Evolutionary conservation across 2,329 filamentous ascomycete species (phyloP), one percentile per base, ranked within the genome.

Genomic region (Colletotrichum musicola): DNA sequence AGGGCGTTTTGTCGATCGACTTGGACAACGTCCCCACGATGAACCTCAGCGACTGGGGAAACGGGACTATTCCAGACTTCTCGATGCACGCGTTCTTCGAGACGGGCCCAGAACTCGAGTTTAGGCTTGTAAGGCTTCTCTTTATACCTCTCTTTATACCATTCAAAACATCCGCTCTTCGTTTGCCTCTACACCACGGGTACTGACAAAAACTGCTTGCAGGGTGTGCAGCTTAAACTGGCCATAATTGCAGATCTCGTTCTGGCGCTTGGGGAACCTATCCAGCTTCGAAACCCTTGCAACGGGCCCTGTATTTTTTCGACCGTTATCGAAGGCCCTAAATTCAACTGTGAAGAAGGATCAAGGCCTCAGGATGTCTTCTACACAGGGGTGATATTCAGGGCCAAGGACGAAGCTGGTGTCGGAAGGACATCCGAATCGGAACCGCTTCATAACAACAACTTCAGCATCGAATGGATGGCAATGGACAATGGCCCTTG

Each of bases 21-120:
- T 20, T 61, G 35, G 7, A 25, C 4, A 40, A 16, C 16, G 56
- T 61, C 25, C 63, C 50, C 2, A 66, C 63, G 10, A 18, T 61
- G 27, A 60, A 66, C 18, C 30, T 61, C 25, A 55, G 56, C 6
- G n/a, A 66, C 12, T 66, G 63, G 63, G 56, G 56, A 4, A 35
- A n/a, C 6, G 30, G 30, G 6, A 35, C 30, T 7, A 4, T 42
- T 42, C 40, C 40, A 13, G 40, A 42, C 13, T 42, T 42, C 40
- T n/a, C 40, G 40, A 7, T 3, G 13, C 40, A 42, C 16, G 40
- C 40, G 1, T 42, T 42, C 25, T 22, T 60, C 3, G 25, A 44
- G 20, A 46, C 40, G 1, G 40, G 40, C 2, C 14, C 40, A 14
- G 40, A 42, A n/a, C 14, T 42, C 4, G 40, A 42, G 40, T 42